phyloP scores from a whole-genome alignment of 2,329 filamentous ascomycete species.

The Colletotrichum salicis region DNA sequence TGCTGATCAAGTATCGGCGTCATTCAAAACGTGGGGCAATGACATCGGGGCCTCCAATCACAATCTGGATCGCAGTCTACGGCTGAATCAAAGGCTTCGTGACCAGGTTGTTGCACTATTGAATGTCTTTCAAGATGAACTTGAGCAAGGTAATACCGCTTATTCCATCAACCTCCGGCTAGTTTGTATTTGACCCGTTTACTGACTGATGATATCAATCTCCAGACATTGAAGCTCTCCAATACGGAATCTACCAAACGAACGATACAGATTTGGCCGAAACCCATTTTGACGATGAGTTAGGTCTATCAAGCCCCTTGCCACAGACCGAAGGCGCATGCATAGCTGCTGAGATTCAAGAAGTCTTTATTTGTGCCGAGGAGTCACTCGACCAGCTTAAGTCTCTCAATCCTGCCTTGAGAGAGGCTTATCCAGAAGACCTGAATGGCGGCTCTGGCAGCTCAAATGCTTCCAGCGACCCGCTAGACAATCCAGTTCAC shows the following conservation, averaged over 20 bases:
- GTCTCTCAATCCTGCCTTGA: not conserved
- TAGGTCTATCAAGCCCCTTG: not conserved
- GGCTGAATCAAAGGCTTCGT: not conserved
- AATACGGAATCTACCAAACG: not conserved
- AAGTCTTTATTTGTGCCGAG: not conserved
- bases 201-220: not conserved
- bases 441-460: not conserved
- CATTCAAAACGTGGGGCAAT: conserved; percentile 6
- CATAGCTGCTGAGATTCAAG: not conserved
- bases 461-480: not conserved
- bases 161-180: not conserved
- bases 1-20: not conserved
- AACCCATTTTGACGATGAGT: not conserved
- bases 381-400: not conserved
- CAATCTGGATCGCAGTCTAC: conserved; percentile 9
- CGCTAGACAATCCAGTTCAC: not conserved
- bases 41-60: conserved; percentile 9
- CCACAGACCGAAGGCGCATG: not conserved
- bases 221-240: not conserved
- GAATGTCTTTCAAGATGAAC: not conserved
- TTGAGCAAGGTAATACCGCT: not conserved
- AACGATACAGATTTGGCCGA: not conserved
- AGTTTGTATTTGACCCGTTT: not conserved
- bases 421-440: conserved; percentile 9
- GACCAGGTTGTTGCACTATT: conserved; percentile 1